phyloP scores from a whole-genome alignment of 495 filamentous ascomycete genomes.

The Trypethelium eluteriae region DNA sequence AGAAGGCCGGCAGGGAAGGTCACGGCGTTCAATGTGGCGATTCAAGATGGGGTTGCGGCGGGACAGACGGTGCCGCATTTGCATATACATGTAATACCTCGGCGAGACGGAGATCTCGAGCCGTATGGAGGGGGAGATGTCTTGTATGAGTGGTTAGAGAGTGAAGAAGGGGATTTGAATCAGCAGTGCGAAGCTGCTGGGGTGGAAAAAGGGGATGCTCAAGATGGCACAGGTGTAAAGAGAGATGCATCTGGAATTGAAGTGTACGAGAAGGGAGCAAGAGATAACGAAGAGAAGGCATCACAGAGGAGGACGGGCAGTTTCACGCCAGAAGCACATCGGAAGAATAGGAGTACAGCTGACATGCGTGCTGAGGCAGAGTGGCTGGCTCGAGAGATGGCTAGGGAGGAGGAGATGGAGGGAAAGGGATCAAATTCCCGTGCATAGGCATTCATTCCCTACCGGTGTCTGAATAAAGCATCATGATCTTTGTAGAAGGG shows the following conservation, averaged over 20 bases:
- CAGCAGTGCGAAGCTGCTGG: conserved; percentile 32
- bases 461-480: too few species aligned
- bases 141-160: conserved; percentile 76
- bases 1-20: conserved; percentile 20
- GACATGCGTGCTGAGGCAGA: conserved; percentile 77
- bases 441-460: not conserved
- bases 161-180: conserved; percentile 77
- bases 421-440: not conserved
- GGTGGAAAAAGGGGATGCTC: not conserved
- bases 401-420: conserved; percentile 27
- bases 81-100: conserved; percentile 88
- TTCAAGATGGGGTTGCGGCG: conserved; percentile 83
- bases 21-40: conserved; percentile 71
- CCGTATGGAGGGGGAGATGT: conserved; percentile 47
- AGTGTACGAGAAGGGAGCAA: conserved; percentile 25
- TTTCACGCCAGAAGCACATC: conserved; percentile 56
- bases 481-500: not conserved
- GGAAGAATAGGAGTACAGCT: conserved; percentile 58
- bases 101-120: conserved; percentile 51
- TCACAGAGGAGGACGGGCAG: conserved; percentile 44
- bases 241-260: conserved; percentile 6
- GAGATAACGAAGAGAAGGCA: conserved; percentile 18
- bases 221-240: conserved; percentile 38
- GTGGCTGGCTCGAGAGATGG: conserved; percentile 54
- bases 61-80: conserved; percentile 89